Conservation (phyloP, 2,329 filamentous ascomycete genomes). For the Coniochaeta hoffmannii region DNA sequence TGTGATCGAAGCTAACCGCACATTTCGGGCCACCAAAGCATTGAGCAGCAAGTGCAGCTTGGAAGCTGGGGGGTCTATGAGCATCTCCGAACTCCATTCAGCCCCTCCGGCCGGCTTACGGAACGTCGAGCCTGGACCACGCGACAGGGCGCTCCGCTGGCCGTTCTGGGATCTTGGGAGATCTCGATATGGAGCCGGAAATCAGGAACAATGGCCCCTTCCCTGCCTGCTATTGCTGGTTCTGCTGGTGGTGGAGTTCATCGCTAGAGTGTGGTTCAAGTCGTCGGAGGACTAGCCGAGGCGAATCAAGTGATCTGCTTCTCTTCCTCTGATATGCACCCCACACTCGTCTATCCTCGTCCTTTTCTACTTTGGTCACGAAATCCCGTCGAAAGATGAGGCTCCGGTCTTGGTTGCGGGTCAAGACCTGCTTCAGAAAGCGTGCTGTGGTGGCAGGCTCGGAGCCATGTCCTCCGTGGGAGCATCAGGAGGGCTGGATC, state of each 20-base stretch:
- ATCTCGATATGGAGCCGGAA: conserved; percentile 1
- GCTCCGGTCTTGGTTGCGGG: conserved; percentile 1
- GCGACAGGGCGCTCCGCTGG: neutral
- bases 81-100: neutral
- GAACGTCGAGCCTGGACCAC: neutral
- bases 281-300: neutral
- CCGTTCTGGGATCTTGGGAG: conserved; percentile 2
- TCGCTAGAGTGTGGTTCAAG: neutral
- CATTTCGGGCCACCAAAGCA: neutral
- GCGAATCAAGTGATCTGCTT: conserved; percentile 1
- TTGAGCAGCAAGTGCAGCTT: neutral
- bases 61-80: neutral
- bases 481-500: neutral
- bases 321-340: neutral
- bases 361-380: neutral
- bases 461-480: conserved; percentile 1
- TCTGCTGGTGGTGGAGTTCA: neutral
- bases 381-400: neutral
- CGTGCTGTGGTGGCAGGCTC: neutral
- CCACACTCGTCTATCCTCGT: neutral
- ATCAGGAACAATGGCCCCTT: neutral
- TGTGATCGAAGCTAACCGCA: neutral
- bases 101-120: neutral
- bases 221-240: neutral
- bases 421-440: neutral